phyloP scores from a whole-genome alignment of 257 asterid genomes.

The Fraxinus anomala region DNA sequence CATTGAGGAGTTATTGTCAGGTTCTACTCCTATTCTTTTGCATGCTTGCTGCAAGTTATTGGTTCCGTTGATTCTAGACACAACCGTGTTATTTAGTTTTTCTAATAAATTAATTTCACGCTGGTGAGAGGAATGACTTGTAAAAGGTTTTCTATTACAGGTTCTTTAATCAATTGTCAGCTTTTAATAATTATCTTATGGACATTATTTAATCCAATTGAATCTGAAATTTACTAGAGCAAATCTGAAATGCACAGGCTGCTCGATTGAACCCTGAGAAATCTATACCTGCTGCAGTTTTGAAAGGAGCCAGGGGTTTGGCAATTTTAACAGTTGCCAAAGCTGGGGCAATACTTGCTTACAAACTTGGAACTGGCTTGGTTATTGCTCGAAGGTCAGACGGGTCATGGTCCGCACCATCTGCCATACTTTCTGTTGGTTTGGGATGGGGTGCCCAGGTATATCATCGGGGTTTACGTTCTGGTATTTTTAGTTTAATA shows the following conservation, averaged over 20 bases:
- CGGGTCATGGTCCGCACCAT: slow-evolving; percentile 99
- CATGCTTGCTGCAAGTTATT: neutral
- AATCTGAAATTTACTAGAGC: slow-evolving; percentile 20
- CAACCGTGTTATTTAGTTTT: neutral
- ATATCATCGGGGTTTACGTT: neutral
- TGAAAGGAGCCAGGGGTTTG: slow-evolving; percentile 91
- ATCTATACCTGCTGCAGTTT: slow-evolving; percentile 81
- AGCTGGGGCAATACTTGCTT: slow-evolving; percentile 80
- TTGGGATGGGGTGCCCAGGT: slow-evolving; percentile 99
- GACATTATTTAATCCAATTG: neutral
- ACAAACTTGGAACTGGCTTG: slow-evolving; percentile 94
- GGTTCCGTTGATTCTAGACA: neutral
- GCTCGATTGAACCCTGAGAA: slow-evolving; percentile 93
- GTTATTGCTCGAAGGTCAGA: slow-evolving; percentile 88
- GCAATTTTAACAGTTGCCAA: slow-evolving; percentile 93
- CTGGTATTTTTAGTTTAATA: slow-evolving; percentile 1
- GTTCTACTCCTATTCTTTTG: slow-evolving; percentile 35
- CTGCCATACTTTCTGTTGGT: slow-evolving; percentile 89
- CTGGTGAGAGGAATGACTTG: slow-evolving; percentile 1
- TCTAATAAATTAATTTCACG: slow-evolving; percentile 14
- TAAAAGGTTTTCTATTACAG: neutral
- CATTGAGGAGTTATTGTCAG: slow-evolving; percentile 77
- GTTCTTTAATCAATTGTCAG: neutral
- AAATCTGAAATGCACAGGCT: slow-evolving; percentile 47
- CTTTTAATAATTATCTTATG: slow-evolving; percentile 9